A percentile compares a stretch with the other conserved stretches of the same genome.
Conservation (phyloP, 176 grass and related monocot species). For the Bromus sterilis region DNA sequence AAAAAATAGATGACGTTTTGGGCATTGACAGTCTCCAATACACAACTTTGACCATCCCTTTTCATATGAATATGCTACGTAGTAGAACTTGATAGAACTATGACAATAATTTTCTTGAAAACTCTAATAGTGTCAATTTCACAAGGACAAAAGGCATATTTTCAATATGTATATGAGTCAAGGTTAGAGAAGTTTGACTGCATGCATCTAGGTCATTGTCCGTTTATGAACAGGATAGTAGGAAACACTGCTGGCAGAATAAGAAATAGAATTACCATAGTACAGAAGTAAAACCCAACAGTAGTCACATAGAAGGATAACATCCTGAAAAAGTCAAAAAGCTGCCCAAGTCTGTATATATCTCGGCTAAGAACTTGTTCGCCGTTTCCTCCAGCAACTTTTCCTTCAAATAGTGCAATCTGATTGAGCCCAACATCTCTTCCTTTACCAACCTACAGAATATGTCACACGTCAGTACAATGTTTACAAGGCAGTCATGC, state of each 20-base stretch:
- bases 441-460: constrained; percentile 82
- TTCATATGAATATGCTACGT: neutral
- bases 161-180: neutral
- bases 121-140: neutral
- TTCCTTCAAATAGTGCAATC: constrained; percentile 95
- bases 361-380: constrained; percentile 98
- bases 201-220: neutral
- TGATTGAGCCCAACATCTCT: constrained; percentile 94
- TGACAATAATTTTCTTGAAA: neutral
- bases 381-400: constrained; percentile 93
- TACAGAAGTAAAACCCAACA: constrained; percentile 90
- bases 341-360: constrained; percentile 94
- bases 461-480: constrained; percentile 12
- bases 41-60: neutral
- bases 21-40: neutral
- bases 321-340: constrained; percentile 97
- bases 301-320: constrained; percentile 91
- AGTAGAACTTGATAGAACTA: neutral
- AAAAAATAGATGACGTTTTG: neutral
- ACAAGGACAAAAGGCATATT: neutral
- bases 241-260: neutral
- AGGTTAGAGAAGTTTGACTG: neutral
- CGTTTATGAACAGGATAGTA: neutral
- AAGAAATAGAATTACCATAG: constrained; percentile 65
- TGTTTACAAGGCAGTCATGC: neutral